Base-by-base conservation (phyloP, 2,329 filamentous ascomycete genomes). In the Alternaria atra region DNA sequence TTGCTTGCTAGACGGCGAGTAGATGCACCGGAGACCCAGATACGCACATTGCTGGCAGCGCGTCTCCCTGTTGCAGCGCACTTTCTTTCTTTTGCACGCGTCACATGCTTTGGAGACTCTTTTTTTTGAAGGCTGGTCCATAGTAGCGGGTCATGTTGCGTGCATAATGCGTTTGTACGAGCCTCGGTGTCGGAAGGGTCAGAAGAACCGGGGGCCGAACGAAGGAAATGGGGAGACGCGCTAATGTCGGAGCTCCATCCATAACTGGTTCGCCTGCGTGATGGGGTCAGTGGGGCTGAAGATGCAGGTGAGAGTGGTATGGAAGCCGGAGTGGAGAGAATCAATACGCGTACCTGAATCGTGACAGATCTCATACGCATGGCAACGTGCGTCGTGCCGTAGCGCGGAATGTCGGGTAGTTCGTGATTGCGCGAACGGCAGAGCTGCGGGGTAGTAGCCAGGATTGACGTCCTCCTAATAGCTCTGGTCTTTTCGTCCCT, bases 31-130 rank as follows among this genome's bases (percentile, higher is more conserved):
- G n/a, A 85, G 67, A 32, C 80, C 80, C 44, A 83, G 76, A 58
- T 77, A 74, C 29, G 67, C 70, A 60, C 75, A 77, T 50, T 77
- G 75, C 58, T 77, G 74, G 66, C 83, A 85, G 43, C 78, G 73
- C 27, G 79, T 71, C 55, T 80, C 73, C 32, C 83, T 81, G 64
- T 83, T 83, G 68, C 82, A 84, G 55, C 79, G 79, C 15, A 83
- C 81, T 61, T 83, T 84, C 15, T 82, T 78, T 3, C 80, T 68
- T 52, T 80, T 81, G 70, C 82, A 84, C 6, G 80, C 78, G 61
- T 84, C 80, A 63, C 82, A 83, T 15, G 82, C 81, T 65, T 77
- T 77, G 32, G 74, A 75, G 27, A 76, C 74, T 67, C 75, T 66
- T 65, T 75, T 77, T 29, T 72, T 67, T 58, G 60, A 44, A 62